These are phyloP conservation scores for Cyclostephanos invisitatus DNA, from an alignment of 108 stramenopile species.

Conservation along the genomic window DNA sequence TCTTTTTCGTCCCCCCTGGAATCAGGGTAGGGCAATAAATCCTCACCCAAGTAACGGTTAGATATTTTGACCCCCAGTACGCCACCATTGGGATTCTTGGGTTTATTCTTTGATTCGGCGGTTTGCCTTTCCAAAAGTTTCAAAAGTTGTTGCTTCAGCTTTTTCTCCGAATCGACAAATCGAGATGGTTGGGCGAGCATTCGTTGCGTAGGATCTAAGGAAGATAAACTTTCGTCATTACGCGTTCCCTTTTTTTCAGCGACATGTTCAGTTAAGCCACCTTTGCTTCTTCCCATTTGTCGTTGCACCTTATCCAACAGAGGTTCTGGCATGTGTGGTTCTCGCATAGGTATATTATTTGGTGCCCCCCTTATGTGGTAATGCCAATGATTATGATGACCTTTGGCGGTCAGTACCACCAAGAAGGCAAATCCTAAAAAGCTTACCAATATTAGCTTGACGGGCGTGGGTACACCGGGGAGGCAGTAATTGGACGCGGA, in stretches of 20 bases:
- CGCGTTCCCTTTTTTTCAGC: neutral
- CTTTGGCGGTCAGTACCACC: constrained; percentile 42
- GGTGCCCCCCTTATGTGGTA: constrained; percentile 12
- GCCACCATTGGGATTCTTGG: constrained; percentile 22
- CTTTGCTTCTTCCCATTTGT: constrained; percentile 3
- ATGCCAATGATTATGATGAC: constrained; percentile 18
- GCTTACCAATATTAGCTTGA: constrained; percentile 30
- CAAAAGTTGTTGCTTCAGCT: constrained; percentile 39
- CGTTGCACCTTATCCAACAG: constrained; percentile 14
- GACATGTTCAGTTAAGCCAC: neutral
- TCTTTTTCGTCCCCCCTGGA: constrained; percentile 26
- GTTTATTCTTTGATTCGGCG: constrained; percentile 16
- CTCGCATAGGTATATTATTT: constrained; percentile 15
- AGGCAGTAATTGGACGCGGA: constrained; percentile 14
- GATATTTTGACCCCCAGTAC: constrained; percentile 44
- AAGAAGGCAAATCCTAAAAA: constrained; percentile 38
- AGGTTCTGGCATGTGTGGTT: constrained; percentile 30
- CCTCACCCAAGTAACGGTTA: constrained; percentile 47
- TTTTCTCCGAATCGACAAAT: constrained; percentile 50
- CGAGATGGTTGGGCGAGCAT: constrained; percentile 38
- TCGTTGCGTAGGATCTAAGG: constrained; percentile 15
- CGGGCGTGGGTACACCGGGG: constrained; percentile 26
- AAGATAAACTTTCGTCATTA: neutral
- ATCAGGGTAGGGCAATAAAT: constrained; percentile 44
- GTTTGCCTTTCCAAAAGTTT: constrained; percentile 41